Evolutionary conservation across 257 asterid genomes (phyloP).

Genomic region (Voacanga thouarsii): DNA sequence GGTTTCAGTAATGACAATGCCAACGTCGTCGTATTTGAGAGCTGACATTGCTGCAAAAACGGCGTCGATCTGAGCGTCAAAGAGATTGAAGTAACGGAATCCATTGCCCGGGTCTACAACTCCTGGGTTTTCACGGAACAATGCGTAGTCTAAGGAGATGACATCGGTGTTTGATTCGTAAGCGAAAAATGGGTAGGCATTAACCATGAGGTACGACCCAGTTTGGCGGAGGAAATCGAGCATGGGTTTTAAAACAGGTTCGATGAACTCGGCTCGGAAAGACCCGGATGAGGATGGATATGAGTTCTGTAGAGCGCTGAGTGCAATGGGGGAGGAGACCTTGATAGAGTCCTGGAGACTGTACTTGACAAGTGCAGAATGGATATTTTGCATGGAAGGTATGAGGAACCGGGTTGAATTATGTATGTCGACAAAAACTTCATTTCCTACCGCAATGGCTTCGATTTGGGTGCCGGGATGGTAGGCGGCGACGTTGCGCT

Average conservation of each 20-base stretch:
- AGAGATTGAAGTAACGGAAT: slow-evolving; percentile 56
- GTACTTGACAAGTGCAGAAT: slow-evolving; percentile 54
- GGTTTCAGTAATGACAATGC: slow-evolving; percentile 59
- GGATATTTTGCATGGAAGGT: slow-evolving; percentile 70
- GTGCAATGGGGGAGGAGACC: slow-evolving; percentile 78
- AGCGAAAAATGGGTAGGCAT: slow-evolving; percentile 80
- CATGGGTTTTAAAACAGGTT: slow-evolving; percentile 68
- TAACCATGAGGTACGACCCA: slow-evolving; percentile 73
- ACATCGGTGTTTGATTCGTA: slow-evolving; percentile 81
- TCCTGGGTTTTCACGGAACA: slow-evolving; percentile 73
- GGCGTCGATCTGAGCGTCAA: slow-evolving; percentile 93
- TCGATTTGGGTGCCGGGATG: slow-evolving; percentile 70
- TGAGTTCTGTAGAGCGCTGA: slow-evolving; percentile 71
- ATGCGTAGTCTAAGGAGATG: slow-evolving; percentile 76
- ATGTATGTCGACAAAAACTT: slow-evolving; percentile 76
- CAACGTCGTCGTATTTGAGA: slow-evolving; percentile 57
- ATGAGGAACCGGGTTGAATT: slow-evolving; percentile 69
- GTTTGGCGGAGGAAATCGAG: slow-evolving; percentile 70
- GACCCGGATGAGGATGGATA: slow-evolving; percentile 91
- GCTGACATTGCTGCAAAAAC: slow-evolving; percentile 79
- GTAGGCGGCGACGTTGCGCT: slow-evolving; percentile 53
- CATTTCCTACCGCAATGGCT: slow-evolving; percentile 88
- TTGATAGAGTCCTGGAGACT: slow-evolving; percentile 47
- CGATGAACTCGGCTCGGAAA: slow-evolving; percentile 57
- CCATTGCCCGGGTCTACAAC: slow-evolving; percentile 72